A percentile compares a stretch with the other conserved stretches of the same genome.
phyloP scores from a whole-genome alignment of 73 alveolate species.

The Breviolum minutum region DNA sequence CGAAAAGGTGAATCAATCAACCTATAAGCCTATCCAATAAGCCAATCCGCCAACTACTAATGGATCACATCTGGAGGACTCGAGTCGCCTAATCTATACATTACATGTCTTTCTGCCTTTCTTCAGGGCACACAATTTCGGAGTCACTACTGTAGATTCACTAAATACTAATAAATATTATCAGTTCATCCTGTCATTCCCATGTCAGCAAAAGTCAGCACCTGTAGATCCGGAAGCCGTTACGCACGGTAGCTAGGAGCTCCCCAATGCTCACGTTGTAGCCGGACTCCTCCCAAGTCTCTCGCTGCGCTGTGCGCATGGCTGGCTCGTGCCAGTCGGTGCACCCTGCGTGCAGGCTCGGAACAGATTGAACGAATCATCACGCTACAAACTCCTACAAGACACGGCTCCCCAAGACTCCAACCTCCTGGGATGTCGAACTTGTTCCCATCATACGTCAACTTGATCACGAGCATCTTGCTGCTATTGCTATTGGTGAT shows the following conservation, averaged over 20 bases:
- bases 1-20: too few species aligned
- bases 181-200: background rate
- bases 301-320: conserved; percentile 51
- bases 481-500: background rate
- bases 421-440: conserved; percentile 72
- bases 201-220: background rate
- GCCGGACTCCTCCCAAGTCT: conserved; percentile 88
- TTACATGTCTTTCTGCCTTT: too few species aligned
- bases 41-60: too few species aligned
- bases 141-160: too few species aligned
- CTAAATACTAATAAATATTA: too few species aligned
- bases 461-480: conserved; percentile 45
- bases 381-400: too few species aligned
- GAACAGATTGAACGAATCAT: background rate
- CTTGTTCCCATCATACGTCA: conserved; percentile 73
- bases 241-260: conserved; percentile 62
- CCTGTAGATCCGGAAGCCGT: conserved; percentile 60
- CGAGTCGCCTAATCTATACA: too few species aligned
- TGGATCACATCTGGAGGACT: too few species aligned
- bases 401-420: background rate
- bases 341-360: background rate
- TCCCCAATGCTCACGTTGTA: conserved; percentile 35
- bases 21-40: too few species aligned
- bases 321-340: conserved; percentile 70
- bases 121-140: too few species aligned